Base-by-base conservation (phyloP, 2,329 filamentous ascomycete genomes). In the Nakataea oryzae region DNA sequence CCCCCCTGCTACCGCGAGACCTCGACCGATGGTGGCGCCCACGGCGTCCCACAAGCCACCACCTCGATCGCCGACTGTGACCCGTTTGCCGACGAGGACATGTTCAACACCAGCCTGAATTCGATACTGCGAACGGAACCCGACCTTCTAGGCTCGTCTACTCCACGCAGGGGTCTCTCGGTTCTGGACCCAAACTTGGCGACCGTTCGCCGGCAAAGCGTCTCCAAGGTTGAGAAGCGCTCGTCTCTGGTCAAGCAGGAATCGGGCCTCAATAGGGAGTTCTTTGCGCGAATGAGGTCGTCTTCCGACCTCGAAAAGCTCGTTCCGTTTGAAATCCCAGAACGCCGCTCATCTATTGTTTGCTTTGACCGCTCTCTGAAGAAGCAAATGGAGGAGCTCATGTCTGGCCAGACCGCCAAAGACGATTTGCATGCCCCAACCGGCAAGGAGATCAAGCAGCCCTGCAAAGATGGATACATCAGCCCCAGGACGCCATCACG, bases 41-140 rank as follows among this genome's bases (percentile, higher is more conserved):
- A 41, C 21, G 11, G 24, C 1, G 7, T 54, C 2, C 27, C 58
- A 30, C 11, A 30, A n/a, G 12, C 14, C 27, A 5, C 12, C 21
- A 4, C 8, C 3, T 3, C 34, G 8, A 3, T 9, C 4, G 14
- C 8, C 13, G 58, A 60, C 12, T 6, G 11, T n/a, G 59, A 56
- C 27, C 59, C 59, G 28, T 60, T 60, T 24, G 8, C n/a, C 47
- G 59, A 56, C 24, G 59, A 60, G 41, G 27, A 60, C 24, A 21
- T 60, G 28, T 24, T 60, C n/a, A 27, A 60, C 17, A 60, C 59
- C 21, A 60, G 59, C 17, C 24, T 60, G n/a, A 47, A 56, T 21
- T 28, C 47, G 21, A 11, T 55, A 5, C 47, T 60, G 21, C 21
- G 14, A 24, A 29, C 56, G 29, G 26, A 50, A 17, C 41, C 41